Percentiles rank a stretch among this genome's conserved stretches.
Evolutionary conservation across 129 eudicot genomes (phyloP).

Genomic region (Saussurea involucrata): DNA sequence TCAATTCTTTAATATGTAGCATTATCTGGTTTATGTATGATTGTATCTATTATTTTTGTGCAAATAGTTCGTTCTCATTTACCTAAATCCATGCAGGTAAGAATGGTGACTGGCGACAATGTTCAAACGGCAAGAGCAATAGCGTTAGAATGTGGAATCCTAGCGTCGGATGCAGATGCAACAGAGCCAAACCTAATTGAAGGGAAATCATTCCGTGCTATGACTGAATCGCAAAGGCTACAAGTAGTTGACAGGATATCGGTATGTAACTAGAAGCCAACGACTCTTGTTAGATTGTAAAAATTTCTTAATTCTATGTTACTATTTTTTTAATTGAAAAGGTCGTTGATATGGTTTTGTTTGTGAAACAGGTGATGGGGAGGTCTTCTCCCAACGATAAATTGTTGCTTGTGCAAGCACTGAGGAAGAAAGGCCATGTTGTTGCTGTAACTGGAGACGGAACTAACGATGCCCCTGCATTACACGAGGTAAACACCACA

Average conservation of each 20-base stretch:
- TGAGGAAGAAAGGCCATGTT: constrained; percentile 79
- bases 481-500: constrained; percentile 64
- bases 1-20: no score
- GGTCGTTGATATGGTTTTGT: neutral
- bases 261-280: constrained; percentile 33
- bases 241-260: constrained; percentile 68
- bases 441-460: constrained; percentile 99
- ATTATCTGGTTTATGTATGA: neutral
- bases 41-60: neutral
- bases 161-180: constrained; percentile 70
- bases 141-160: constrained; percentile 92
- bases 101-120: constrained; percentile 99
- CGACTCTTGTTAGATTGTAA: neutral
- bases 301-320: neutral
- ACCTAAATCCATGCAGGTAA: constrained; percentile 44
- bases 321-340: neutral
- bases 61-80: neutral
- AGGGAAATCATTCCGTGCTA: constrained; percentile 76
- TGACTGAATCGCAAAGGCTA: constrained; percentile 55
- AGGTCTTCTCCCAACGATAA: constrained; percentile 96
- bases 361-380: constrained; percentile 78
- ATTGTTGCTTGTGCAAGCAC: constrained; percentile 87
- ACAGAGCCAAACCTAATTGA: constrained; percentile 80
- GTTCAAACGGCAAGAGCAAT: constrained; percentile 89
- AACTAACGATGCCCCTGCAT: constrained; percentile 97